These are phyloP conservation scores for Serendipita sp. DNA, from an alignment of 768 basidiomycete genomes.

Conservation along the genomic window DNA sequence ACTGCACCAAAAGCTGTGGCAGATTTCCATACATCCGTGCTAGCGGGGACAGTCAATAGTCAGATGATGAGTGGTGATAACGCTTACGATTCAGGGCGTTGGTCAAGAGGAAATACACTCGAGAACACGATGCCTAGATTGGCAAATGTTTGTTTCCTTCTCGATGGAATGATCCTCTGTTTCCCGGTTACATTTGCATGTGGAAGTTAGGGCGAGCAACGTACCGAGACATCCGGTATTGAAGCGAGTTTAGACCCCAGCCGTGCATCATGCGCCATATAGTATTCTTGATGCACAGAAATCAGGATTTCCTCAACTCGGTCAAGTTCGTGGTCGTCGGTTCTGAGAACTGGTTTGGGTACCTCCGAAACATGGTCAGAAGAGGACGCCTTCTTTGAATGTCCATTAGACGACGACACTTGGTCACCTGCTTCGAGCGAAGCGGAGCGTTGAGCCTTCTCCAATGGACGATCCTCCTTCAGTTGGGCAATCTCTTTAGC, in stretches of 20 bases:
- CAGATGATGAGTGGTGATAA: background rate
- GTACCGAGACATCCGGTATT: constrained; percentile 63
- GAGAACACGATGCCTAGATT: constrained; percentile 82
- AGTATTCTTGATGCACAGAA: constrained; percentile 67
- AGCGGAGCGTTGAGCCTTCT: constrained; percentile 57
- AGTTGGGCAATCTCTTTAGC: constrained; percentile 67
- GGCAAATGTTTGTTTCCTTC: constrained; percentile 60
- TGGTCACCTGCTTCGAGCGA: background rate
- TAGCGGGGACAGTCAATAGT: background rate
- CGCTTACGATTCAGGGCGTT: constrained; percentile 44
- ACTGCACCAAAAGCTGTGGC: constrained; percentile 80
- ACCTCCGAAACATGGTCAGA: constrained; percentile 5
- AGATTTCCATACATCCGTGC: constrained; percentile 53
- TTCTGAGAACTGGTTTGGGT: constrained; percentile 51
- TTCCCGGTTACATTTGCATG: too few species aligned
- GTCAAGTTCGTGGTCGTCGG: constrained; percentile 69
- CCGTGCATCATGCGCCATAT: constrained; percentile 40
- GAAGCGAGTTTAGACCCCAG: constrained; percentile 16
- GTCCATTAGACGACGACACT: background rate
- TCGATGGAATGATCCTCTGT: constrained; percentile 70
- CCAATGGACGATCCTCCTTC: constrained; percentile 70
- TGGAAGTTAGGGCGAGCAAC: constrained; percentile 14
- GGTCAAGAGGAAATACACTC: constrained; percentile 85
- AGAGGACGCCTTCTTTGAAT: background rate
- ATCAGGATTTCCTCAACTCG: constrained; percentile 71